Evolutionary conservation across 139 green algal species (phyloP).

Genomic region (Chlorella ohadii): DNA sequence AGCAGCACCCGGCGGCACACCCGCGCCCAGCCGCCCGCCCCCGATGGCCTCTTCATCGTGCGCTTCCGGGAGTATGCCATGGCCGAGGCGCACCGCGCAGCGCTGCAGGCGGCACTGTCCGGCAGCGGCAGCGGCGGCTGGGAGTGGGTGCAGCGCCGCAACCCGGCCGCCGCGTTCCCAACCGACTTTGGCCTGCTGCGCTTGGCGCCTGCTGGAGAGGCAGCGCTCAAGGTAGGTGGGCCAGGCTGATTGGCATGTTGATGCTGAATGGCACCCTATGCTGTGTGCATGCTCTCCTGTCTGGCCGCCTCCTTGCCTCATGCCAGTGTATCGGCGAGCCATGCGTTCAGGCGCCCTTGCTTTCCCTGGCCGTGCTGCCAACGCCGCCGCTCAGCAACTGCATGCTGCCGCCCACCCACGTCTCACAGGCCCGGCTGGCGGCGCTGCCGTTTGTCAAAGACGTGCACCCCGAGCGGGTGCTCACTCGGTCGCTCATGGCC

Average conservation of each 20-base stretch:
- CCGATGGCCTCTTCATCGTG: slow-evolving; percentile 62
- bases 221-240: slow-evolving; percentile 44
- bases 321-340: no score
- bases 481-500: slow-evolving; percentile 55
- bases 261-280: no score
- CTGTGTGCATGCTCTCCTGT: no score
- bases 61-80: slow-evolving; percentile 70
- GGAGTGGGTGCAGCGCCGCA: slow-evolving; percentile 73
- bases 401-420: neutral
- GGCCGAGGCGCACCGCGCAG: slow-evolving; percentile 39
- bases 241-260: no score
- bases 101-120: slow-evolving; percentile 39
- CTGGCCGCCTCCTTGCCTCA: no score
- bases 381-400: no score
- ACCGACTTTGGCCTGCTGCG: slow-evolving; percentile 88
- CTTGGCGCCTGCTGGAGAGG: neutral
- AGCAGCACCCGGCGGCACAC: neutral
- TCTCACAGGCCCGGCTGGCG: slow-evolving; percentile 34
- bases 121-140: slow-evolving; percentile 39
- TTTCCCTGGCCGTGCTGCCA: no score
- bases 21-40: neutral
- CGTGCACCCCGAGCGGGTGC: slow-evolving; percentile 69
- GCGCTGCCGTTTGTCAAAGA: slow-evolving; percentile 63
- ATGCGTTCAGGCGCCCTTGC: no score
- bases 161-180: slow-evolving; percentile 65